Evolutionary conservation across 177 flowering plant genomes (phyloP), one percentile per base, ranked within the genome.

Genomic region (Vitis hybrid): DNA sequence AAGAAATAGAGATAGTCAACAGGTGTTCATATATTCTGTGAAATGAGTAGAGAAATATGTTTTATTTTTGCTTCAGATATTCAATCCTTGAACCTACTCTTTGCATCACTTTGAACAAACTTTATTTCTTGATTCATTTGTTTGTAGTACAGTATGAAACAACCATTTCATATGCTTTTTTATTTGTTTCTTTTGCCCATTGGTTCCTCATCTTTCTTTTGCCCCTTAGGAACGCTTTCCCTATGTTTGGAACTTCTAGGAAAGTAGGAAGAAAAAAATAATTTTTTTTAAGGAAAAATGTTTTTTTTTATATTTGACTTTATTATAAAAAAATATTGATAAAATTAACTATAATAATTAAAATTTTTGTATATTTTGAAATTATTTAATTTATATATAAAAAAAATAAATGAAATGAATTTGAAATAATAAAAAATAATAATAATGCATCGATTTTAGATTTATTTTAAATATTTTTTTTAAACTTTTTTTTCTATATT

Each of bases 1-100:
- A 59, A 48, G 68, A 64, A 18, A 15, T 30, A 68, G 52, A 59
- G 5, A 64, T 4, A 65, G 15, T 27, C 46, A 40, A 40, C 60
- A 32, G 51, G 11, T 48, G 68, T 62, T 15, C 49, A 56, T 67
- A 63, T 19, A 40, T 40, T 40, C 12, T 27, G 59, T 54, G 1
- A 13, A 59, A 54, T 52, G 40, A 51, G 56, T 52, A 3, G 56
- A 21, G 30, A 35, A 27, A 60, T 11, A 35, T 15, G 64, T 62
- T 35, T 27, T 18, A 62, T 62, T 32, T 63, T 11, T 18, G 32
- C 66, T 19, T 12, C 19, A 61, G 18, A 32, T 32, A 30, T 61
- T 61, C 19, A 40, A 61, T 32, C 16, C 50, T 35, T 32, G 16
- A 35, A 40, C 19, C 11, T 57, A 16, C 21, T 57, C 10, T 7